Conservation (phyloP, 768 basidiomycete species). For the Russula sp. region DNA sequence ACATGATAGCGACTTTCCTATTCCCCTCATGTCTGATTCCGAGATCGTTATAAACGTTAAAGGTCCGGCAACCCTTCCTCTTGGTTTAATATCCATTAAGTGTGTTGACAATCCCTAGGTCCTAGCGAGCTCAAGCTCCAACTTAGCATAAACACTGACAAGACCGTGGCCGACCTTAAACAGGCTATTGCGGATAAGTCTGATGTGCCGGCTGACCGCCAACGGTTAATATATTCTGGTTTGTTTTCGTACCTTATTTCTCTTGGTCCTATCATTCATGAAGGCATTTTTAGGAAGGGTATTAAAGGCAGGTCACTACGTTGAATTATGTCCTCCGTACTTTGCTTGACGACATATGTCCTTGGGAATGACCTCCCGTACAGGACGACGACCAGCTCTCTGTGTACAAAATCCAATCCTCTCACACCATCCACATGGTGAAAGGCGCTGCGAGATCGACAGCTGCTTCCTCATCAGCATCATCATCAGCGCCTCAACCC, state of each 20-base stretch:
- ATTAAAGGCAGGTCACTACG: slow-evolving; percentile 48
- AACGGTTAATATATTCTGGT: slow-evolving; percentile 92
- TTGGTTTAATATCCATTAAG: background rate
- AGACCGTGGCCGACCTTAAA: slow-evolving; percentile 90
- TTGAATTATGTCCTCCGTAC: background rate
- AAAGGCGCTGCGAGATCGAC: slow-evolving; percentile 62
- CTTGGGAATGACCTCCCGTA: slow-evolving; percentile 1
- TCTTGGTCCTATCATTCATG: background rate
- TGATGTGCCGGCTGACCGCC: slow-evolving; percentile 80
- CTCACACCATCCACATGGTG: slow-evolving; percentile 91
- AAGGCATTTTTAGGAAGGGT: slow-evolving; percentile 49
- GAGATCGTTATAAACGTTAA: slow-evolving; percentile 32
- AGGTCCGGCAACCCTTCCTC: background rate
- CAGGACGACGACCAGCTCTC: slow-evolving; percentile 81
- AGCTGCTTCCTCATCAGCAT: slow-evolving; percentile 31
- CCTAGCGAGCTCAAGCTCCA: slow-evolving; percentile 92
- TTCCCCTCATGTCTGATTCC: slow-evolving; percentile 22
- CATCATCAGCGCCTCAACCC: slow-evolving; percentile 43
- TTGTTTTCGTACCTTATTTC: slow-evolving; percentile 25
- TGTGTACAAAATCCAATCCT: slow-evolving; percentile 84
- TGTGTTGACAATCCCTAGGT: slow-evolving; percentile 38
- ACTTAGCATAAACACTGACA: slow-evolving; percentile 72
- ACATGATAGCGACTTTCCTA: slow-evolving; percentile 9
- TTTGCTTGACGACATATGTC: slow-evolving; percentile 7
- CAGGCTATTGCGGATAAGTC: slow-evolving; percentile 79